Evolutionary conservation across 1,284 basidiomycete genomes (phyloP), one percentile per base, ranked within the genome.

Genomic region (Heterobasidion irregulare): DNA sequence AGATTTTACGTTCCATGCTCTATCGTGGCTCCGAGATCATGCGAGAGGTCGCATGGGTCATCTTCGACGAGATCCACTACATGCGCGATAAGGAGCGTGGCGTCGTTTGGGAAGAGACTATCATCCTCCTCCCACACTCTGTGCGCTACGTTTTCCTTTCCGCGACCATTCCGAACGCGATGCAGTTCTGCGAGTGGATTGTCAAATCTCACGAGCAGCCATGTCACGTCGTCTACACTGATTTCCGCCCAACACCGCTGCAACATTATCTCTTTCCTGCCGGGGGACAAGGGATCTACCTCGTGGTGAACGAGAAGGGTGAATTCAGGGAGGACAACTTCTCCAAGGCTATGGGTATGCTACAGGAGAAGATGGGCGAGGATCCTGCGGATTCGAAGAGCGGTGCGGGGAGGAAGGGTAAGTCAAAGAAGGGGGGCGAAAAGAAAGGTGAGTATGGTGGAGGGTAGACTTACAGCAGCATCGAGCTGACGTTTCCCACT

Each of bases 171-270:
- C 97, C 97, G 43, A 99, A 99, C 72, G 95, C 97, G 8, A 97
- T 98, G 93, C 94, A 99, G 68, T 99, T 99, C 63, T 94, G 96
- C 44, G 92, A 98, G 70, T 99, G 97, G 97, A 94, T 99, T 66
- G 94, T 90, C 72, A 89, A 94, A 67, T 95, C 90, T 0, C 97
- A 99, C 66, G 89, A 96, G 56, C 97, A 99, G 66, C 96, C 97
- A 0, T 99, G 97, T 70, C 97, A 99, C 68, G 93, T 99, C 65
- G 96, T 99, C 51, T 99, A 99, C 70, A 99, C 97, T 61, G 94
- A 99, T 72, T 99, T 98, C 76, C 86, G 97, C 47, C 97, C 97
- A 1, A 99, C 97, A 0, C 97, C 97, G 0, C 75, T 99, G 8
- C 97, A 99, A 67, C 97, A 99, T 66, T 99, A 99, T 69, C 83